Evolutionary conservation across 768 basidiomycete genomes (phyloP).

Genomic region (Mycena galericulata): DNA sequence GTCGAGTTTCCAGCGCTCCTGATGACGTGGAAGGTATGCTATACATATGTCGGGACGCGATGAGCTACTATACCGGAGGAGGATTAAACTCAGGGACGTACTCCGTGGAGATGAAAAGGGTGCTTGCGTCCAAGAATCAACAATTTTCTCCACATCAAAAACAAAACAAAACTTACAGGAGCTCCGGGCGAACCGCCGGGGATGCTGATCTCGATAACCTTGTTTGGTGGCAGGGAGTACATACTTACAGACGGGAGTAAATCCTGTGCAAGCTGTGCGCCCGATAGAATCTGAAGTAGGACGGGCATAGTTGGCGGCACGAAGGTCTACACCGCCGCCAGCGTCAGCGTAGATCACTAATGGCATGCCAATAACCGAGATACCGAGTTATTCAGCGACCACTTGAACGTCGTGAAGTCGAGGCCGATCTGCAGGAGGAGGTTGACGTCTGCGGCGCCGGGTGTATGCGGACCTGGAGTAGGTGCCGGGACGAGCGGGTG

Average conservation of each 20-base stretch:
- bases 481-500: constrained; percentile 43
- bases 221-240: constrained; percentile 52
- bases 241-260: constrained; percentile 54
- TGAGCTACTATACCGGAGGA: no score
- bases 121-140: constrained; percentile 31
- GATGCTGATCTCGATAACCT: constrained; percentile 54
- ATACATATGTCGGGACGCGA: no score
- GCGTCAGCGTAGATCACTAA: not conserved
- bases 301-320: constrained; percentile 50
- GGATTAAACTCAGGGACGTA: constrained; percentile 12
- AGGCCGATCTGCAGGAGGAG: constrained; percentile 27
- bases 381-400: constrained; percentile 4
- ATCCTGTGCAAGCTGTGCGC: constrained; percentile 49
- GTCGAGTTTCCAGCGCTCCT: constrained; percentile 44
- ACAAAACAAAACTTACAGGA: constrained; percentile 38
- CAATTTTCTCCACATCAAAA: not conserved
- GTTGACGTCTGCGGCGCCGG: constrained; percentile 19
- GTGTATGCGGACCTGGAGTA: constrained; percentile 44
- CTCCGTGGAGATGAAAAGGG: constrained; percentile 48
- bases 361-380: no score
- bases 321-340: constrained; percentile 27
- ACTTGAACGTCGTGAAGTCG: constrained; percentile 6
- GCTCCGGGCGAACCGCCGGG: constrained; percentile 47
- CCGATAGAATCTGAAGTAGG: constrained; percentile 60
- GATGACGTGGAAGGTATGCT: constrained; percentile 55